phyloP scores from a whole-genome alignment of 2,329 filamentous ascomycete species.

The Daldinia sp. region DNA sequence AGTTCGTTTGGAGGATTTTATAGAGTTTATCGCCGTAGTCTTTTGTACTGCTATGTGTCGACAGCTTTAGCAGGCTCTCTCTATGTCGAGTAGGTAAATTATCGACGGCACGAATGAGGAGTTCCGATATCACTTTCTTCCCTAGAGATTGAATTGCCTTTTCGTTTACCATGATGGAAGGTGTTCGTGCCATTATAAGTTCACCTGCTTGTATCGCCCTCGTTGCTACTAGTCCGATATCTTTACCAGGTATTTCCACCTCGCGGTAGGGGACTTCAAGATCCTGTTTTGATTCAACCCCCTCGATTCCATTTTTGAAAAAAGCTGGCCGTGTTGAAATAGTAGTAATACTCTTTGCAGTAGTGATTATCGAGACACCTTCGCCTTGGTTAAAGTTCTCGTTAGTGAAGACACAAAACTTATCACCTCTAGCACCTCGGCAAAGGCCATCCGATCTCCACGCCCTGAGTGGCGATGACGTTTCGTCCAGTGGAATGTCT shows the following conservation, averaged over 20 bases:
- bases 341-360: constrained; percentile 32
- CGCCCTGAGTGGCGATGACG: neutral
- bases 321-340: constrained; percentile 28
- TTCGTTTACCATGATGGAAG: constrained; percentile 47
- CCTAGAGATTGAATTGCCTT: constrained; percentile 37
- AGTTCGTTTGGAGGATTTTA: constrained; percentile 47
- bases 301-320: neutral
- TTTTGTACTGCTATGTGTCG: constrained; percentile 35
- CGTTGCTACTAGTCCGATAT: constrained; percentile 45
- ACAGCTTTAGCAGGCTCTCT: constrained; percentile 42
- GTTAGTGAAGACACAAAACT: constrained; percentile 42
- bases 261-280: constrained; percentile 33
- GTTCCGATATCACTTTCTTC: constrained; percentile 30
- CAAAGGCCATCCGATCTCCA: constrained; percentile 25
- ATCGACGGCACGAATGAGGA: constrained; percentile 42
- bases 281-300: neutral
- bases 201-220: constrained; percentile 41
- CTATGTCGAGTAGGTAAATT: constrained; percentile 38
- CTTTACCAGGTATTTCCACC: constrained; percentile 44
- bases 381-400: constrained; percentile 38
- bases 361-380: constrained; percentile 45
- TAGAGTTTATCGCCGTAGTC: constrained; percentile 38
- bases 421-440: constrained; percentile 19
- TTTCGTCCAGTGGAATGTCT: neutral
- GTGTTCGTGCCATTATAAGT: constrained; percentile 44